Evolutionary conservation across 2,329 filamentous ascomycete genomes (phyloP).

Genomic region (Eutypa lata): DNA sequence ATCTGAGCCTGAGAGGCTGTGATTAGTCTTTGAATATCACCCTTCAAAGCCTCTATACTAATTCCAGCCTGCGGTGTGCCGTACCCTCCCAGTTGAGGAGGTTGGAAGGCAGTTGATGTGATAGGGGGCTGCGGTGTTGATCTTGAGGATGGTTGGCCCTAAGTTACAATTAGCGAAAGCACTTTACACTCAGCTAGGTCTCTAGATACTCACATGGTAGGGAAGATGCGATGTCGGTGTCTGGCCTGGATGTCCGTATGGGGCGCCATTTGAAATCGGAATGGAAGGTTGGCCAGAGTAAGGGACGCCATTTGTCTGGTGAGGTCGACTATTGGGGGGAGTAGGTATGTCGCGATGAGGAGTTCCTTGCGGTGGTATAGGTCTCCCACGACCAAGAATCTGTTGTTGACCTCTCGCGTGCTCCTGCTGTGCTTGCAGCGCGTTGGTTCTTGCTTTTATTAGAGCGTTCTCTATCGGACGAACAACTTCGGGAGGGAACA

Average conservation of each 20-base stretch:
- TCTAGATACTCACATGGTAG: constrained; percentile 28
- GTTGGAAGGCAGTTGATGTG: constrained; percentile 38
- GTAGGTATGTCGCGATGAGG: constrained; percentile 73
- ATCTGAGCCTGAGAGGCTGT: constrained; percentile 69
- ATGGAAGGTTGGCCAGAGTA: constrained; percentile 36
- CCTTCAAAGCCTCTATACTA: constrained; percentile 73
- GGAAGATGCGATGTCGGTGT: constrained; percentile 24
- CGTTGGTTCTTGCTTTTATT: constrained; percentile 70
- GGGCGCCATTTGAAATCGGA: constrained; percentile 29
- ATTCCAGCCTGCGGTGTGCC: constrained; percentile 41
- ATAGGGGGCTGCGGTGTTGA: constrained; percentile 37
- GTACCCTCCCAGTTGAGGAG: constrained; percentile 37
- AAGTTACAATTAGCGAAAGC: constrained; percentile 14
- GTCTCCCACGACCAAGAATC: constrained; percentile 48
- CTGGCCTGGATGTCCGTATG: constrained; percentile 21
- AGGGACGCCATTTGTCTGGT: constrained; percentile 25
- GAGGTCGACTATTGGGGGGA: constrained; percentile 53
- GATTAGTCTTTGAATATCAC: constrained; percentile 79
- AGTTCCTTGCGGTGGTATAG: constrained; percentile 48
- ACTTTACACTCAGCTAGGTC: neutral
- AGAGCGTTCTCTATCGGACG: constrained; percentile 91
- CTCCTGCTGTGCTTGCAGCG: constrained; percentile 57
- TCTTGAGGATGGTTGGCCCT: constrained; percentile 27
- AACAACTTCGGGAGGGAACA: constrained; percentile 84
- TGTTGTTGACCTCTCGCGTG: constrained; percentile 55